Base-by-base conservation (phyloP, 768 basidiomycete genomes). In the Cyathus striatus region DNA sequence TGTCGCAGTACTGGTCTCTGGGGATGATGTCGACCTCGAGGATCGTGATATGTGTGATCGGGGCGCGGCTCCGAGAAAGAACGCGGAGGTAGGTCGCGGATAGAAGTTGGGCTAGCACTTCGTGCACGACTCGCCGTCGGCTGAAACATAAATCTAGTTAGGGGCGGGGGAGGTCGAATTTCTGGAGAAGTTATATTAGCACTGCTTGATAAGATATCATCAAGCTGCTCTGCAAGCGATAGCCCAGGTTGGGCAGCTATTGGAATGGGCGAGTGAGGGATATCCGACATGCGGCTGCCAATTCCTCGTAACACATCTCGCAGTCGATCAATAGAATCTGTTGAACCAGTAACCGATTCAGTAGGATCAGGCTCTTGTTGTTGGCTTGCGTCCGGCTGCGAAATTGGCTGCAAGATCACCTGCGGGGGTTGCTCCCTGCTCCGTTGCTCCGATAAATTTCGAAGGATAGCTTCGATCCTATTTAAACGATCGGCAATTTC, bases 211-310 rank as follows among this genome's bases (percentile, higher is more conserved):
- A 87, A 51, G 24, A 86, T 69, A 6, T 81, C 78, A 44, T 79
- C 75, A 4, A 87, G 58, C 41, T 78, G 74, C 39, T 83, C 73
- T 6, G 76, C 75, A 26, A 86, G 62, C 0, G 82, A 76, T 3
- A 66, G 74, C 6, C 74, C 76, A 22, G 68, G 50, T 5, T 69
- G 70, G 4, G 69, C 57, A 4, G 78, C 70, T 6, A 67, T 59
- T 4, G 75, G 73, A n/a, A 77, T 61, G 0, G 73, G 70, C 55
- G 58, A 62, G 45, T 60, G 61, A 10, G 49, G 57, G 13, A 42
- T 47, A 6, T 36, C 35, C 20, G 42, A 10, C 4, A 30, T n/a
- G 40, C n/a, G n/a, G n/a, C 21, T 27, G 23, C 26, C 24, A n/a
- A 44, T 17, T 10, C 16, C 20, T 21, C 20, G 7, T 20, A 43